Evolutionary conservation across 2,329 filamentous ascomycete genomes (phyloP), one percentile per base, ranked within the genome.

Genomic region (Alternaria angustiovoidea): DNA sequence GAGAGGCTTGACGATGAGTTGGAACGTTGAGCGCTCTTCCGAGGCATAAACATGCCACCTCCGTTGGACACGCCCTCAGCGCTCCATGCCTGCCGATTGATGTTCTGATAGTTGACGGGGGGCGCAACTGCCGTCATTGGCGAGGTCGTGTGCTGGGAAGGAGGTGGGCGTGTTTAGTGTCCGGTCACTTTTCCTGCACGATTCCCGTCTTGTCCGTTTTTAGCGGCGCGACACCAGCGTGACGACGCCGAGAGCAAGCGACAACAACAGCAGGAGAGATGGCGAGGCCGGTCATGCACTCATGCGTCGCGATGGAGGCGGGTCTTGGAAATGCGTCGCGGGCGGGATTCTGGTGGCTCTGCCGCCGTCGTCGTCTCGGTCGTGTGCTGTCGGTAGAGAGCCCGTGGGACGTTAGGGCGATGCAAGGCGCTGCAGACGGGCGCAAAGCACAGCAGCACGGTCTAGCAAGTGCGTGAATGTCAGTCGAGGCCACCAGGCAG

Each of bases 1-100:
- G 83, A 82, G 65, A 96, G 85, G 46, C 94, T 97, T 4, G 93
- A 96, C 59, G 93, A 95, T 36, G 94, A 98, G 83, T 93, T 96
- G 74, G 90, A 90, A 78, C 94, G 89, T 78, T 94, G 92, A 63
- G 93, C 85, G 75, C 86, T 70, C 82, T 97, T 97, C 72, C 93
- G 92, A 75, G 92, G 91, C 86, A 92, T 90, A 79, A 96, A 92
- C 87, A 96, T 94, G 82, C 86, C 84, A 71, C 87, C 81, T 77
- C 85, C 84, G 81, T 85, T 88, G 81, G 86, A 82, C 76, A 82
- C 82, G 80, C 81, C 82, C 80, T 85, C 84, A 83, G 81, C 81
- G 79, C 83, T 87, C 87, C 87, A 89, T 87, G 84, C 85, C 80
- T 86, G 81, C 77, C 82, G 84, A 74, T 84, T 81, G 73, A 84